Evolutionary conservation across 2,329 filamentous ascomycete genomes (phyloP).

Genomic region (Basipetospora chlamydospora): DNA sequence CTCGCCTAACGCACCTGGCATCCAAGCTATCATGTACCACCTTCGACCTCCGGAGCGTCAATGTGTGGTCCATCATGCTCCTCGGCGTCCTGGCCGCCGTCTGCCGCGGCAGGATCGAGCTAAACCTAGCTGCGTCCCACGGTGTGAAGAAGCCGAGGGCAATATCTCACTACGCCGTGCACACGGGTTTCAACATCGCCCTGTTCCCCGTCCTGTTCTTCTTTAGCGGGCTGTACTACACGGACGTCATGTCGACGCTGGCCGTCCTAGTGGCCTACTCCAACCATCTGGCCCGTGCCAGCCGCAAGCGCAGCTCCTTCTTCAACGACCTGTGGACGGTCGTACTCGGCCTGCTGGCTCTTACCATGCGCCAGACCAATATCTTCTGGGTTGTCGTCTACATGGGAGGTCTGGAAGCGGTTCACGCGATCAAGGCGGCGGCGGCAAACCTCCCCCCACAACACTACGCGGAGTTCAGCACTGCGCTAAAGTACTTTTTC

Average conservation of each 20-base stretch:
- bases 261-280: slow-evolving; percentile 58
- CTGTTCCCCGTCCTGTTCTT: slow-evolving; percentile 89
- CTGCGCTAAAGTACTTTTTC: not conserved
- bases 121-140: slow-evolving; percentile 17
- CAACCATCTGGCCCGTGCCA: slow-evolving; percentile 33
- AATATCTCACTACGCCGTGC: slow-evolving; percentile 29
- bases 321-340: slow-evolving; percentile 30
- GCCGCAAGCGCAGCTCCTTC: slow-evolving; percentile 16
- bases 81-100: slow-evolving; percentile 31
- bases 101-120: slow-evolving; percentile 38
- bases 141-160: slow-evolving; percentile 4
- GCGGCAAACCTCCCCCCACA: slow-evolving; percentile 10
- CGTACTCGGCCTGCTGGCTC: slow-evolving; percentile 45
- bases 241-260: slow-evolving; percentile 71
- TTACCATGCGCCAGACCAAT: slow-evolving; percentile 85
- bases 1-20: slow-evolving; percentile 1
- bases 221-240: slow-evolving; percentile 92
- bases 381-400: slow-evolving; percentile 87
- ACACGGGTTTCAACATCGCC: slow-evolving; percentile 63
- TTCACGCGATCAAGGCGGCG: slow-evolving; percentile 35
- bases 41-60: slow-evolving; percentile 32
- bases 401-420: slow-evolving; percentile 46
- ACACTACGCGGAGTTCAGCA: not conserved
- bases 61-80: slow-evolving; percentile 26
- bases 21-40: slow-evolving; percentile 18